Evolutionary conservation across 73 alveolate species (phyloP), one percentile per base, ranked within the genome.

Genomic region (Paramecium tetraurelia): DNA sequence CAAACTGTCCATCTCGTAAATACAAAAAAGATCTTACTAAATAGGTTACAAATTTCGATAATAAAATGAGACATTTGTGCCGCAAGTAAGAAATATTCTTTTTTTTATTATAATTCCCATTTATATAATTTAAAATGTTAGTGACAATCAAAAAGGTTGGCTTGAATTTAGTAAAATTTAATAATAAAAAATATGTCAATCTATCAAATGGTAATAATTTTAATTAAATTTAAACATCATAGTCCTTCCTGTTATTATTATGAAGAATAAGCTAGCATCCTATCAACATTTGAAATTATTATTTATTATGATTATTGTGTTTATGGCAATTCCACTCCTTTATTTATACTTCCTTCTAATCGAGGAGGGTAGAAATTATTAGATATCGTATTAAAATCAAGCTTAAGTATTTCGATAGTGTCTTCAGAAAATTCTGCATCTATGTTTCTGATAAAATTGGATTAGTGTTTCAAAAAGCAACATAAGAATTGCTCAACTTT

Each of bases 1-100:
- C 84, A 63, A 63, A 63, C 84, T 63, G 84, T 63, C 84, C 84
- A 63, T 63, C 84, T 63, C 84, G 84, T 63, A 63, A 33, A 14
- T 31, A 63, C 84, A 63, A 27, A 63, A 59, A 63, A 63, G 46
- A 10, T 63, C 84, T 63, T 33, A 27, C 84, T 63, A 63, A 63
- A 63, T 63, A 63, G 84, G 84, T 63, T 63, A 63, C 84, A 63
- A 63, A 63, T 63, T 63, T 63, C 84, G 84, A 63, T 63, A 31
- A 63, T 12, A 27, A 63, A 63, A 63, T 63, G 84, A 63, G 84
- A 63, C 27, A 63, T 63, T 63, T 63, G 84, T 63, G 84, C 84
- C 84, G 84, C 84, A 63, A 63, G 84, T 63, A 31, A 63, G 84
- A 63, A 33, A 63, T 33, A 63, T 63, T 63, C 44, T 5, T 14